Evolutionary conservation across 257 asterid genomes (phyloP), one percentile per base, ranked within the genome.

Genomic region (Asclepias syriaca): DNA sequence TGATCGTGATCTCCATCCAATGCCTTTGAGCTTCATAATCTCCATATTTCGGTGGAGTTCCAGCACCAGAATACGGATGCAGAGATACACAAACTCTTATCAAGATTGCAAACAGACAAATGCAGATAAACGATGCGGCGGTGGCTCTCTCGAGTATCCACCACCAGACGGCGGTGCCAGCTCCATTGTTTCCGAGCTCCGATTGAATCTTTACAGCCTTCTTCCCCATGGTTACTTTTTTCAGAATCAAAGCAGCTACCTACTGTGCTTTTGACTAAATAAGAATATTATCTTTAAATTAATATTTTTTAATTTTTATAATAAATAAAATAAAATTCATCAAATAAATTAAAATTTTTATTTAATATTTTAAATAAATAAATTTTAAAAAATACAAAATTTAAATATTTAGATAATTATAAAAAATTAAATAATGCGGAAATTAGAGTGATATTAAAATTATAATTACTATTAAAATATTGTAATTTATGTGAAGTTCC

Each of bases 21-120:
- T 95, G 99, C 75, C 99, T 90, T 82, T 95, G 99, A 48, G 98
- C 99, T 86, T 94, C 98, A 80, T 80, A 94, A 81, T 94, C 99
- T 1, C 99, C 99, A 57, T 84, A 91, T 78, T 60, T 86, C 13
- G 98, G 98, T 34, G 99, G 98, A 57, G 86, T 92, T 40, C 79
- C 78, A 58, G 96, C 93, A 73, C 99, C 99, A 54, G 99, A 94
- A 73, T 94, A 94, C 1, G 96, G 93, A 81, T 94, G 97, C 71
- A 88, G 82, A 67, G 93, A 82, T 70, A 90, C 91, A 65, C 89
- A 82, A 8, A 87, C 83, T 71, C 98, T 91, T 71, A 95, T 87
- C 66, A 95, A 78, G 55, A 87, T 74, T 64, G 97, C 97, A 79
- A 95, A 95, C 68, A 95, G 85, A 75, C 84, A 72, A 80, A 88